A percentile compares a stretch with the other conserved stretches of the same genome.
Evolutionary conservation across 169 alveolate species (phyloP).

Genomic region (Plasmodium relictum): DNA sequence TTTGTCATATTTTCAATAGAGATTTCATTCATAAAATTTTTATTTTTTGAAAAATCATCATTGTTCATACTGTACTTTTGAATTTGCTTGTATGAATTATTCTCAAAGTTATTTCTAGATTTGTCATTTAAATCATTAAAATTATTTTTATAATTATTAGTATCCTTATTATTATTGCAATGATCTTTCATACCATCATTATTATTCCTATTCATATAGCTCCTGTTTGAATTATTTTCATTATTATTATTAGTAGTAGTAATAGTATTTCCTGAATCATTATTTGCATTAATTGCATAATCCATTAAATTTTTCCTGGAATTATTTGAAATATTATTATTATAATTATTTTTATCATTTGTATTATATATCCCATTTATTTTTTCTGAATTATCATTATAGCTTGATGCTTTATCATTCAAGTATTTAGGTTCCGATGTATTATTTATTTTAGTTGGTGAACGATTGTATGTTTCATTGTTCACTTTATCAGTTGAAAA

Average conservation of each 20-base stretch:
- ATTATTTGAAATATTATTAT: neutral
- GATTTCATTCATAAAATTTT: constrained; percentile 5
- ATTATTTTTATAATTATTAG: no score
- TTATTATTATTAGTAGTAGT: neutral
- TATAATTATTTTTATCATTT: constrained; percentile 10
- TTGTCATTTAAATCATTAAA: neutral
- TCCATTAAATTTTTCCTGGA: neutral
- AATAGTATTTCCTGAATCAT: neutral
- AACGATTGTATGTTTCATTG: constrained; percentile 6
- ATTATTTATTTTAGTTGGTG: neutral
- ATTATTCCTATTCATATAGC: neutral
- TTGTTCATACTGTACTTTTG: neutral
- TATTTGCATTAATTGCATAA: constrained; percentile 6
- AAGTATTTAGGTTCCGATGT: constrained; percentile 11
- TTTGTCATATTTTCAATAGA: neutral
- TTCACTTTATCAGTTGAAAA: neutral
- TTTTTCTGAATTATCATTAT: neutral
- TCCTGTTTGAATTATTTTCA: constrained; percentile 17
- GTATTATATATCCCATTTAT: constrained; percentile 10
- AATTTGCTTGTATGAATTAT: constrained; percentile 8
- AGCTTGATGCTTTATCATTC: constrained; percentile 1
- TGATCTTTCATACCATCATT: neutral
- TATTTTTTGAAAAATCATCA: neutral
- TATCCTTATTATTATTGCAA: neutral
- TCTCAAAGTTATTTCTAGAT: constrained; percentile 24